Base-by-base conservation (phyloP, 2,329 filamentous ascomycete species). In the Colletotrichum sp. region DNA sequence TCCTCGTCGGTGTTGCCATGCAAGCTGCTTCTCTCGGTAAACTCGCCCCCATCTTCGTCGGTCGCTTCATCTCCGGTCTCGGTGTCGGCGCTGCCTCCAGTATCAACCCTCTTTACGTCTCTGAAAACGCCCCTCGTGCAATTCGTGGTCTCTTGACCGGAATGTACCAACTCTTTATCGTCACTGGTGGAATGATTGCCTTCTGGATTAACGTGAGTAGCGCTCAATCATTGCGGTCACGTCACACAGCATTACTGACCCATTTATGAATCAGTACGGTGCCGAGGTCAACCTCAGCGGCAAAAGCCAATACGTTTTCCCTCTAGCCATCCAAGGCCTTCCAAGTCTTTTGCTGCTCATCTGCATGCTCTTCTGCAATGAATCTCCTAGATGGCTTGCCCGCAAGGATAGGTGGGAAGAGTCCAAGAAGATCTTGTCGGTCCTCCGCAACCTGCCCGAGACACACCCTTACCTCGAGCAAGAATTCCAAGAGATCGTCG, bases 371-470 rank as follows among this genome's bases (percentile, higher is more conserved):
- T 83, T 93, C 63, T 92, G 91, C 86, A 89, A 91, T 80, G 92
- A 94, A 80, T 93, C 90, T 0, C 92, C 92, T 5, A 88, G 92
- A 63, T 94, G 90, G 87, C 87, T 94, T 5, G 92, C 92, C 24
- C 91, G 91, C 74, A 88, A 90, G 80, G 92, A 94, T 80, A 87
- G 89, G 60, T 93, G 92, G 91, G 92, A 94, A 77, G 88, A 92
- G 71, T 90, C 92, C 16, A 89, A 88, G 60, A 72, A 69, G 0
- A 88, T 90, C 3, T 87, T 95, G 18, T 85, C 88, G 15, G 87
- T 85, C 60, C 88, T 94, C 59, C 90, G 93, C 52, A 86, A 90
- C 72, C 85, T 94, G 4, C 86, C 88, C 2, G 72, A 85, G 13
- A 84, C 85, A 13, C 90, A 92, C 79, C 86, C 87, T 0, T 92